Conservation (phyloP, 208 protist genomes). For the Leishmania tarentolae region DNA sequence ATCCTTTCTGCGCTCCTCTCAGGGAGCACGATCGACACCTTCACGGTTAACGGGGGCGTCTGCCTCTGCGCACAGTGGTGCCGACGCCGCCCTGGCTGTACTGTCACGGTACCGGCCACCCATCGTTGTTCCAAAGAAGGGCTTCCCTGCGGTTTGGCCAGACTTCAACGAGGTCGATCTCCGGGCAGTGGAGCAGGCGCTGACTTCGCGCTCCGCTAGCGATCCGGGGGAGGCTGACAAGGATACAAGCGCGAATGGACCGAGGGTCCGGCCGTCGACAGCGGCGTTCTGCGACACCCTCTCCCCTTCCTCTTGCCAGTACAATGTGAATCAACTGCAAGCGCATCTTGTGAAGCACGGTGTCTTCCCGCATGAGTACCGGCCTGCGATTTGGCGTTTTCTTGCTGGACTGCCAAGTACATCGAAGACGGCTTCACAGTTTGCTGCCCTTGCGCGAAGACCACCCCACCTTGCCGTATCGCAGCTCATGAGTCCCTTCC, state of each 20-base stretch:
- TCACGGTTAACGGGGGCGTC: not conserved
- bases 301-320: constrained; percentile 31
- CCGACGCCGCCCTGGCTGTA: constrained; percentile 10
- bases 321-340: constrained; percentile 75
- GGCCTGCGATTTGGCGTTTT: constrained; percentile 82
- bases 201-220: not conserved
- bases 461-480: constrained; percentile 53
- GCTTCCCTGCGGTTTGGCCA: constrained; percentile 19
- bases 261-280: constrained; percentile 3
- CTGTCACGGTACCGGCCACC: constrained; percentile 8
- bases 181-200: not conserved
- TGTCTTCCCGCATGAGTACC: constrained; percentile 68
- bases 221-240: not conserved
- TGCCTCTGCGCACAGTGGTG: not conserved
- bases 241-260: not conserved
- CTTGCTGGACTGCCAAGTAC: constrained; percentile 60
- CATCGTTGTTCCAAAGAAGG: constrained; percentile 9
- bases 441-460: constrained; percentile 61
- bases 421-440: constrained; percentile 58
- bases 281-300: constrained; percentile 38
- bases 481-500: constrained; percentile 66
- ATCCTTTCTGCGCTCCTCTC: constrained; percentile 20
- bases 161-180: constrained; percentile 35
- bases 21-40: not conserved
- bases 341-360: constrained; percentile 65